These are phyloP conservation scores for Puccinia horiana DNA, from an alignment of 1,284 basidiomycete species.

Conservation along the genomic window DNA sequence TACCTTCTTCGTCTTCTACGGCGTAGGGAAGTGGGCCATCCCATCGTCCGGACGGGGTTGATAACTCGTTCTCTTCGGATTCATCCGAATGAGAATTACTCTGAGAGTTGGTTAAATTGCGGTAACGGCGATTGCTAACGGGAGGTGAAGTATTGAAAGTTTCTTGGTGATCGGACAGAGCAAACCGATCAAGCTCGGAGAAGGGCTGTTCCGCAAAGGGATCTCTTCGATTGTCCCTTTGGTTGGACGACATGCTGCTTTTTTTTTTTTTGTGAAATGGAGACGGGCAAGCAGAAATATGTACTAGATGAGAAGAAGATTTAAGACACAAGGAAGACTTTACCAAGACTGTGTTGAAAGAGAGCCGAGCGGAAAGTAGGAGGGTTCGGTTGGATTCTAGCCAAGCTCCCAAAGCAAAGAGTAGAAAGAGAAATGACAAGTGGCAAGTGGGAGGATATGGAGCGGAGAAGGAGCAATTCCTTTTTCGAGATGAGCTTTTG, in stretches of 20 bases:
- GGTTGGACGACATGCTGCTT: constrained; percentile 1
- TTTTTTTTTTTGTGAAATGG: background rate
- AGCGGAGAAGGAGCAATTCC: background rate
- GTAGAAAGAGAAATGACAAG: background rate
- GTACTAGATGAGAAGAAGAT: background rate
- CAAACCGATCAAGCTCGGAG: background rate
- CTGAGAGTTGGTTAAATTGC: background rate
- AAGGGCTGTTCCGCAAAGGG: constrained; percentile 12
- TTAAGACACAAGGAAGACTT: background rate
- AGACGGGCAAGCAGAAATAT: background rate
- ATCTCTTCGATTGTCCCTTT: background rate
- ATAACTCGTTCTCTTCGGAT: constrained; percentile 33
- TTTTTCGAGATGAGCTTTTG: background rate
- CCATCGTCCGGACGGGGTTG: constrained; percentile 19
- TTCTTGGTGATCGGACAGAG: background rate
- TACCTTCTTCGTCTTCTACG: constrained; percentile 1
- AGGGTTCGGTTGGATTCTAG: background rate
- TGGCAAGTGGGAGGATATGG: background rate
- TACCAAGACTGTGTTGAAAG: background rate
- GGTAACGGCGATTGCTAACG: background rate
- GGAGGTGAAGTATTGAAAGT: background rate
- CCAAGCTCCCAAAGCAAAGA: background rate
- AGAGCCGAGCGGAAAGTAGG: background rate
- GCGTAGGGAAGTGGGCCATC: background rate
- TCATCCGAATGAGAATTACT: constrained; percentile 17